Percentiles rank a stretch among this genome's conserved stretches.
phyloP scores from a whole-genome alignment of 1,284 basidiomycete species.

The Puccinia horiana region DNA sequence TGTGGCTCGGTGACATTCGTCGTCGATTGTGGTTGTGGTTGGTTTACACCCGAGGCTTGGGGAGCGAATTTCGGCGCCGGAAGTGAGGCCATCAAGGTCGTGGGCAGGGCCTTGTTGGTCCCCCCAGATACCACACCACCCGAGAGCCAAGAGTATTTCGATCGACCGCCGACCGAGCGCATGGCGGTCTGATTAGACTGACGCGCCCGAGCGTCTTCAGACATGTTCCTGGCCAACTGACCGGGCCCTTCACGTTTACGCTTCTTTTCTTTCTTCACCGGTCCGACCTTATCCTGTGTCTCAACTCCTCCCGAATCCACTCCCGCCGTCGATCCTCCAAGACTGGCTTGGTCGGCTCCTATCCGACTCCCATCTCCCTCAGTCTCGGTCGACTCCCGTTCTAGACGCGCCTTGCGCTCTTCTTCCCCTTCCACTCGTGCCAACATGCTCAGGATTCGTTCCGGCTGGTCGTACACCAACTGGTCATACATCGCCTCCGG shows the following conservation, averaged over 20 bases:
- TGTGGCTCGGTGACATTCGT: no score
- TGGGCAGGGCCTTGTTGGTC: conserved; percentile 48
- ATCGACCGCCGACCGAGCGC: conserved; percentile 71
- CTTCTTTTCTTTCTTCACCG: conserved; percentile 68
- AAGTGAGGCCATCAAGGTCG: conserved; percentile 4
- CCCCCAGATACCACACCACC: conserved; percentile 62
- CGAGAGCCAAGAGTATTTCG: conserved; percentile 82
- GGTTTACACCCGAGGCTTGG: background rate
- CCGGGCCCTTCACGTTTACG: conserved; percentile 65
- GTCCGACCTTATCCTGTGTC: conserved; percentile 66
- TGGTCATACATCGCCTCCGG: conserved; percentile 74
- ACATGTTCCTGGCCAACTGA: conserved; percentile 79
- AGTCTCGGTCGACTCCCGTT: conserved; percentile 65
- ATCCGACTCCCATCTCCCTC: conserved; percentile 12
- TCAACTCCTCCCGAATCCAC: conserved; percentile 51
- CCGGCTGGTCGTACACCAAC: conserved; percentile 70
- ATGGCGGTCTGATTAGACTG: conserved; percentile 84
- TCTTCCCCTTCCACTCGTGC: conserved; percentile 78
- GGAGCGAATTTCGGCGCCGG: conserved; percentile 37
- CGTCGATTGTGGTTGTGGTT: background rate
- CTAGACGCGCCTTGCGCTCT: conserved; percentile 74
- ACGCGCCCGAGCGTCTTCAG: conserved; percentile 81
- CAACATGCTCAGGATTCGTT: conserved; percentile 71
- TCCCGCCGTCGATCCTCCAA: background rate
- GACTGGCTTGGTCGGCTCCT: conserved; percentile 9